A percentile compares a stretch with the other conserved stretches of the same genome.
These are phyloP conservation scores for Neodidymelliopsis sp. DNA, from an alignment of 2,329 filamentous ascomycete species.

Conservation along the genomic window DNA sequence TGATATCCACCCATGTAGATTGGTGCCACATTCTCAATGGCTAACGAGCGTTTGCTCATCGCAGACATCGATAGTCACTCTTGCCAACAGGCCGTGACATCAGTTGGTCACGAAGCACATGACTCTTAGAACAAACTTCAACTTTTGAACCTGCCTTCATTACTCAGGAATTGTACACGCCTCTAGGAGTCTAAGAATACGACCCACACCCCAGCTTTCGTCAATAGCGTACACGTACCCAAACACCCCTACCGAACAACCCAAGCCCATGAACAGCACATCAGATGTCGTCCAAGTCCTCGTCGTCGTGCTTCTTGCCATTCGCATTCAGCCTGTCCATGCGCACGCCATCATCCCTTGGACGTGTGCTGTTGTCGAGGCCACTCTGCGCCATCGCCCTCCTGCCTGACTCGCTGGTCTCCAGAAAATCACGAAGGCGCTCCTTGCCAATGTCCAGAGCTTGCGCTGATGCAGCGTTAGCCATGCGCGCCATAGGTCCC, in stretches of 20 bases:
- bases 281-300: slow-evolving; percentile 48
- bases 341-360: slow-evolving; percentile 34
- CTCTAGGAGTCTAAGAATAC: slow-evolving; percentile 14
- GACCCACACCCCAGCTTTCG: neutral
- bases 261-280: neutral
- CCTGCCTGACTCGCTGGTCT: slow-evolving; percentile 82
- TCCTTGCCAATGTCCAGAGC: slow-evolving; percentile 92
- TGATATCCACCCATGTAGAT: too few relatives aligned
- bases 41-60: too few relatives aligned
- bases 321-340: slow-evolving; percentile 53
- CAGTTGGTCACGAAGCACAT: too few relatives aligned
- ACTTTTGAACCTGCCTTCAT: neutral
- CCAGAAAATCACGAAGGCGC: slow-evolving; percentile 86
- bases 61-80: too few relatives aligned
- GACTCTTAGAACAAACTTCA: too few relatives aligned
- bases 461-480: slow-evolving; percentile 84
- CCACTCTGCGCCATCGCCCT: slow-evolving; percentile 77
- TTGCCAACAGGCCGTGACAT: too few relatives aligned
- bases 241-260: neutral
- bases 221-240: slow-evolving; percentile 12
- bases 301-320: slow-evolving; percentile 51
- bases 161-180: neutral
- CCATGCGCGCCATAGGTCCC: slow-evolving; percentile 95
- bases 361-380: slow-evolving; percentile 11
- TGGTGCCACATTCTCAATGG: too few relatives aligned